Evolutionary conservation across 495 filamentous ascomycete genomes (phyloP).

Genomic region (Penicillium lividum): DNA sequence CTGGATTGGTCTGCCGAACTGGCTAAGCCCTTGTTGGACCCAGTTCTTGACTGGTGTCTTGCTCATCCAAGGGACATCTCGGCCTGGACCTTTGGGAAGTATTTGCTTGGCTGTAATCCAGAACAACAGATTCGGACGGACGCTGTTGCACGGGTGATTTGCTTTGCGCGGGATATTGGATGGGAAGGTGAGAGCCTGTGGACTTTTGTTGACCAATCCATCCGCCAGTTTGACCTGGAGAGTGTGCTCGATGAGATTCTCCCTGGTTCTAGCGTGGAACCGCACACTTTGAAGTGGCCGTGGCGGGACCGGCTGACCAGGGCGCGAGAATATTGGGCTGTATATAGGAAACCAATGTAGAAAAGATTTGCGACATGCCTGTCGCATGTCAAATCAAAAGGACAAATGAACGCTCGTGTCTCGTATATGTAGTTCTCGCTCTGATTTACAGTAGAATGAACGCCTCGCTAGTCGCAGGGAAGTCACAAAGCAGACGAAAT

Average conservation of each 20-base stretch:
- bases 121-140: conserved; percentile 15
- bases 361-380: not conserved
- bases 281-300: not conserved
- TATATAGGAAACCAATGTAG: not conserved
- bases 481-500: conserved; percentile 6
- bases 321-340: conserved; percentile 31
- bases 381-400: not conserved
- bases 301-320: conserved; percentile 34
- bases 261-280: not conserved
- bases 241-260: conserved; percentile 10
- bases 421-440: conserved; percentile 20
- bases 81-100: conserved; percentile 68
- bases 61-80: conserved; percentile 72
- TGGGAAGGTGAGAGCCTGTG: conserved; percentile 51
- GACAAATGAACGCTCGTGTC: conserved; percentile 9
- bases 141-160: conserved; percentile 27
- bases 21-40: conserved; percentile 23
- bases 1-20: conserved; percentile 27
- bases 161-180: conserved; percentile 40
- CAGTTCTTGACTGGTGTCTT: conserved; percentile 56
- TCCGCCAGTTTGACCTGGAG: conserved; percentile 26
- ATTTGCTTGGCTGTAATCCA: conserved; percentile 42
- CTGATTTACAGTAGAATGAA: conserved; percentile 19
- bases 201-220: conserved; percentile 42
- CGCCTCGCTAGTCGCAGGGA: conserved; percentile 30